These are phyloP conservation scores for Sungouiozyma ichnusensis DNA, from an alignment of 805 yeast species.

Conservation along the genomic window DNA sequence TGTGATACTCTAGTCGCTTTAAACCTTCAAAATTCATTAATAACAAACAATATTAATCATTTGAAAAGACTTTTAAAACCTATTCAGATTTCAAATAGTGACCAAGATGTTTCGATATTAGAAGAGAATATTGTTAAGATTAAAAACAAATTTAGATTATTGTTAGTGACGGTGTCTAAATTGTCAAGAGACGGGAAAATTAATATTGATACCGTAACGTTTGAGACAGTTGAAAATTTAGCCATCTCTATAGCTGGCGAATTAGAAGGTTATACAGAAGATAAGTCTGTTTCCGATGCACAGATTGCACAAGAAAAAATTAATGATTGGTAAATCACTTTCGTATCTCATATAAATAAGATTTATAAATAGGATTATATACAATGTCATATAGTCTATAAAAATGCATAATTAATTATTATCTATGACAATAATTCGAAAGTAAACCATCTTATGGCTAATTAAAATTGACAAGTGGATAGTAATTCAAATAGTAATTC, in stretches of 20 bases:
- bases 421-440: no score
- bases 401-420: not conserved
- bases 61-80: constrained; percentile 22
- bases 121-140: constrained; percentile 45
- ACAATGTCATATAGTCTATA: not conserved
- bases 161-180: constrained; percentile 30
- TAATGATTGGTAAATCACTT: constrained; percentile 18
- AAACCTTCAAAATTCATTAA: constrained; percentile 6
- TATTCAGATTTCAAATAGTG: constrained; percentile 38
- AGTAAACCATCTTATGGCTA: not conserved
- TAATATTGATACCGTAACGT: constrained; percentile 16
- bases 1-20: constrained; percentile 32
- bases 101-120: constrained; percentile 43
- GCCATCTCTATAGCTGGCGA: constrained; percentile 25
- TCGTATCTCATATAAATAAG: no score
- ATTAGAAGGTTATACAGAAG: constrained; percentile 24
- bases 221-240: constrained; percentile 29
- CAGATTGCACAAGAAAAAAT: constrained; percentile 14
- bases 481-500: constrained; percentile 33
- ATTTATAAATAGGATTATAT: not conserved
- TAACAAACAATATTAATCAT: constrained; percentile 15
- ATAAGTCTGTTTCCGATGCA: constrained; percentile 11
- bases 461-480: not conserved
- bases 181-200: constrained; percentile 7
- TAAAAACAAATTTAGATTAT: constrained; percentile 49